phyloP scores from a whole-genome alignment of 2,329 filamentous ascomycete genomes.

The Colletotrichum destructivum region DNA sequence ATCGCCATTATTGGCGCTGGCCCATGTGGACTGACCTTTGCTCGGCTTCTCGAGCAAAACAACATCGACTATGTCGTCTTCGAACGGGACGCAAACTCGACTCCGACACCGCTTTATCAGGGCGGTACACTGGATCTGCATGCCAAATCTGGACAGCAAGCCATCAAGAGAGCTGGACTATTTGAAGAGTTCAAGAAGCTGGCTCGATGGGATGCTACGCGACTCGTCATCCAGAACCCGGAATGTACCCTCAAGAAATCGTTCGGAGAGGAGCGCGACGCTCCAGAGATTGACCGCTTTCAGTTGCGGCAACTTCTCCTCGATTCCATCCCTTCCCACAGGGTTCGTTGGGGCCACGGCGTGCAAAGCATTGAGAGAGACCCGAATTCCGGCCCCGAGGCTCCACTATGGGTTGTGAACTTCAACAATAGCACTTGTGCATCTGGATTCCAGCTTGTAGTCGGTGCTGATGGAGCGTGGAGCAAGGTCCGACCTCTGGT shows the following conservation, averaged over 20 bases:
- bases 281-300: constrained; percentile 57
- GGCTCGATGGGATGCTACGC: constrained; percentile 46
- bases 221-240: constrained; percentile 23
- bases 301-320: constrained; percentile 54
- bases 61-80: constrained; percentile 53
- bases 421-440: constrained; percentile 16
- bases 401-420: background rate
- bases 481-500: constrained; percentile 30
- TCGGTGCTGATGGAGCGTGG: constrained; percentile 31
- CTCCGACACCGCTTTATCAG: constrained; percentile 45
- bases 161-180: constrained; percentile 60
- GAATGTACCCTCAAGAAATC: background rate
- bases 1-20: constrained; percentile 64
- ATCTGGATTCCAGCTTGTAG: constrained; percentile 26
- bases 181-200: constrained; percentile 60
- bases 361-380: background rate
- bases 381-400: too few relatives aligned
- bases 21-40: constrained; percentile 64
- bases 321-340: constrained; percentile 47
- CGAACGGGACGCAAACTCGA: constrained; percentile 47
- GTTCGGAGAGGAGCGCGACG: constrained; percentile 44
- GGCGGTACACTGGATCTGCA: constrained; percentile 67
- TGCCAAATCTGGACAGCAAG: constrained; percentile 59
- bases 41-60: constrained; percentile 59
- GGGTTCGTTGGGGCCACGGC: constrained; percentile 54